Percentiles rank a stretch among this genome's conserved stretches.
Conservation (phyloP, 345 rosid species). For the Acer campestre region DNA sequence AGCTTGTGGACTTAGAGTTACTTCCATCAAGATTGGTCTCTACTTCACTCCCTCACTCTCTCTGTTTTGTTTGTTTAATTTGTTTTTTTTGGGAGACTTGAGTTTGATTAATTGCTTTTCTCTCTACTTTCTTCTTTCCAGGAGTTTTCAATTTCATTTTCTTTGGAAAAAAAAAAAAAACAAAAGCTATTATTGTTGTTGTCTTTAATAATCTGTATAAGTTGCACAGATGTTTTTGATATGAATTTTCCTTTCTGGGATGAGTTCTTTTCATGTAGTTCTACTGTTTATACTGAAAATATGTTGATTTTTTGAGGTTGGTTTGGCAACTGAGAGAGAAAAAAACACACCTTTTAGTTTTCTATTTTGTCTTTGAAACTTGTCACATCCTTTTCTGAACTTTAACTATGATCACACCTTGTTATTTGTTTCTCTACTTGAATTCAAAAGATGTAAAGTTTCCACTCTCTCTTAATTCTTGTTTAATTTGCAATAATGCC, state of each 20-base stretch:
- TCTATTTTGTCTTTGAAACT: not conserved
- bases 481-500: slow-evolving; percentile 3
- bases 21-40: slow-evolving; percentile 79
- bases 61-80: not conserved
- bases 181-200: not conserved
- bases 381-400: not conserved
- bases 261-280: not conserved
- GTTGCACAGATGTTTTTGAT: not conserved
- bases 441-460: not conserved
- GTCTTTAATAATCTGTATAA: not conserved
- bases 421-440: not conserved
- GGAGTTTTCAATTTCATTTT: not conserved
- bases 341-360: no score
- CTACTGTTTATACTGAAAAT: not conserved
- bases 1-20: slow-evolving; percentile 80
- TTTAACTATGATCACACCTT: not conserved
- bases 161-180: not conserved
- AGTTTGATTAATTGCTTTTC: not conserved
- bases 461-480: not conserved
- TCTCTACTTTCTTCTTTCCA: not conserved
- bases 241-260: slow-evolving; percentile 5
- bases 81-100: not conserved
- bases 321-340: not conserved
- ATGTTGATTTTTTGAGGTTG: not conserved
- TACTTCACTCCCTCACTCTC: not conserved